These are phyloP conservation scores for Xerocomus spinulosus DNA, from an alignment of 768 basidiomycete species.

Conservation along the genomic window DNA sequence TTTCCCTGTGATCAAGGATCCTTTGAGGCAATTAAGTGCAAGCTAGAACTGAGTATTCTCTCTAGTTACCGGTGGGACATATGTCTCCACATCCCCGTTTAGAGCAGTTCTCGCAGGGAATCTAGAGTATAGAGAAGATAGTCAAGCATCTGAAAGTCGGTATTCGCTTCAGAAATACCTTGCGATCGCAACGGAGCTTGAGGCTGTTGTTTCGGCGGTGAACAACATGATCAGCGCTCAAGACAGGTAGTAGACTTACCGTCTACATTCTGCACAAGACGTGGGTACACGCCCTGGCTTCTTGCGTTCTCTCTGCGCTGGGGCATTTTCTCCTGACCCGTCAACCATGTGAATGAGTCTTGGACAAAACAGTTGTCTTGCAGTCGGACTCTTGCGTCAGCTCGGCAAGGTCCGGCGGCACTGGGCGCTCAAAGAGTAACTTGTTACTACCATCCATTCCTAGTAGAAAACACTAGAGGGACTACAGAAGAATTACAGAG, in stretches of 20 bases:
- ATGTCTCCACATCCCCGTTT: constrained; percentile 71
- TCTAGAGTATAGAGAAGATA: constrained; percentile 33
- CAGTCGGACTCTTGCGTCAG: too few relatives aligned
- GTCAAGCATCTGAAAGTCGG: constrained; percentile 9
- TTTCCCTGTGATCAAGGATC: constrained; percentile 53
- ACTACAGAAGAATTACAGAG: too few relatives aligned
- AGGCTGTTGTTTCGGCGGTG: constrained; percentile 36
- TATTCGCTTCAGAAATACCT: constrained; percentile 32
- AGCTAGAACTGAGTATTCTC: constrained; percentile 2
- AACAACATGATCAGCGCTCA: not conserved
- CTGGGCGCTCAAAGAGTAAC: too few relatives aligned
- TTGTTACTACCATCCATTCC: too few relatives aligned
- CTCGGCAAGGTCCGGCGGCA: too few relatives aligned
- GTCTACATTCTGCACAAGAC: constrained; percentile 39
- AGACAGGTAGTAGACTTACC: constrained; percentile 20
- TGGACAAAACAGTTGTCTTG: too few relatives aligned
- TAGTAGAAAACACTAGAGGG: too few relatives aligned
- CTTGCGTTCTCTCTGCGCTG: constrained; percentile 34
- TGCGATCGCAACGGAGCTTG: constrained; percentile 63
- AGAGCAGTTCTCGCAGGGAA: constrained; percentile 75
- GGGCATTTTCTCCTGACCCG: constrained; percentile 6
- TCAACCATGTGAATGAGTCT: constrained; percentile 1
- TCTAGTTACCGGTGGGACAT: constrained; percentile 62
- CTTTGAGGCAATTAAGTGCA: constrained; percentile 27
- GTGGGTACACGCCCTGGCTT: constrained; percentile 47